Evolutionary conservation across 2,329 filamentous ascomycete genomes (phyloP).

Genomic region (Neodidymelliopsis sp.): DNA sequence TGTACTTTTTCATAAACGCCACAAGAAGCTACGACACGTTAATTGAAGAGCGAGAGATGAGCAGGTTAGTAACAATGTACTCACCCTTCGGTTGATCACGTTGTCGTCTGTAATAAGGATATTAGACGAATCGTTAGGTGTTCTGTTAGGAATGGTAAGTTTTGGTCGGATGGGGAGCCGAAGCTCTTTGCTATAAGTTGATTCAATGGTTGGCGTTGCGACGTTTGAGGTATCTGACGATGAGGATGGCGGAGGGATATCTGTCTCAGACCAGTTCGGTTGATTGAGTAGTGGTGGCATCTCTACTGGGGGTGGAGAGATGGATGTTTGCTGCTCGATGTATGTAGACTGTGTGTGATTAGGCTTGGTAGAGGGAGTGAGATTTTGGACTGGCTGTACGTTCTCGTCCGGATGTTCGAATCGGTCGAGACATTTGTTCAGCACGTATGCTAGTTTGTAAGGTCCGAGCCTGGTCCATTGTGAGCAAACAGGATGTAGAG

Average conservation of each 20-base stretch:
- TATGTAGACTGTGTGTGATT: slow-evolving; percentile 1
- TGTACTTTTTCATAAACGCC: slow-evolving; percentile 41
- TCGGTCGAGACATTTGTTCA: slow-evolving; percentile 41
- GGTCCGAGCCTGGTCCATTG: slow-evolving; percentile 37
- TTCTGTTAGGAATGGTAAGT: not conserved
- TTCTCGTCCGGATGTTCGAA: slow-evolving; percentile 34
- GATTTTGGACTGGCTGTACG: slow-evolving; percentile 1
- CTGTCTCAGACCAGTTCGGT: slow-evolving; percentile 4
- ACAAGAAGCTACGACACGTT: slow-evolving; percentile 35
- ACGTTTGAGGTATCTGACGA: not conserved
- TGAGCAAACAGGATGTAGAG: not conserved
- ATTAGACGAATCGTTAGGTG: slow-evolving; percentile 1
- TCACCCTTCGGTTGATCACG: slow-evolving; percentile 46
- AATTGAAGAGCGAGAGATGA: slow-evolving; percentile 1
- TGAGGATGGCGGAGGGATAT: not conserved
- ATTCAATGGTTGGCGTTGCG: not conserved
- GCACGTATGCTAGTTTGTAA: slow-evolving; percentile 40
- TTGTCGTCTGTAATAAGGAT: slow-evolving; percentile 52
- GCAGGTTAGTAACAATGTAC: not conserved
- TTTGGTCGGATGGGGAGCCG: not conserved
- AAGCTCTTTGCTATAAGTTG: not conserved
- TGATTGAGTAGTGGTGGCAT: slow-evolving; percentile 4
- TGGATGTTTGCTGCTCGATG: not conserved
- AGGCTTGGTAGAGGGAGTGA: not conserved
- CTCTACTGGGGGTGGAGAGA: not conserved